phyloP scores from a whole-genome alignment of 2,329 filamentous ascomycete species.

The Thelonectria blattea region DNA sequence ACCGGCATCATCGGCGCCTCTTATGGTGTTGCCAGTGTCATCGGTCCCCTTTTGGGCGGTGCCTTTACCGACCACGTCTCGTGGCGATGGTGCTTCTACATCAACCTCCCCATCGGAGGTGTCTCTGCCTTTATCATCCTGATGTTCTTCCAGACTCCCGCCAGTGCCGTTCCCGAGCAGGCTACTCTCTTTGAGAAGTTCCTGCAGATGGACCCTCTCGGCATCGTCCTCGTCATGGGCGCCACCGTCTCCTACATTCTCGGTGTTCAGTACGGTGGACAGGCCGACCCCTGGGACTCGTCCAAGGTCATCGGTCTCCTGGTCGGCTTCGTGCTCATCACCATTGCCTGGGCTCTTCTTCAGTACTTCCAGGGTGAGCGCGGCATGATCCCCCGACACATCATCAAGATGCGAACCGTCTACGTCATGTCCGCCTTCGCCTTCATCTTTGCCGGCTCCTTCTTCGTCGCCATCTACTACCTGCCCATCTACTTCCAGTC shows the following conservation, averaged over 20 bases:
- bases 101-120: constrained; percentile 47
- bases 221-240: constrained; percentile 52
- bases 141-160: constrained; percentile 51
- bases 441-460: constrained; percentile 52
- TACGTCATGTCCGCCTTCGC: constrained; percentile 45
- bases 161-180: constrained; percentile 44
- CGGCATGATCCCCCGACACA: constrained; percentile 49
- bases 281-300: constrained; percentile 50
- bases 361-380: constrained; percentile 54
- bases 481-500: constrained; percentile 55
- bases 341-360: constrained; percentile 43
- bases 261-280: constrained; percentile 56
- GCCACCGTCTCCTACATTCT: constrained; percentile 52
- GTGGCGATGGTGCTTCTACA: constrained; percentile 51
- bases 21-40: constrained; percentile 45
- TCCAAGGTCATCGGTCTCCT: constrained; percentile 51
- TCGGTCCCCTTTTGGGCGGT: constrained; percentile 47
- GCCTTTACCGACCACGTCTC: constrained; percentile 46
- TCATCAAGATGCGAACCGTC: constrained; percentile 49
- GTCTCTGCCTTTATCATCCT: constrained; percentile 45
- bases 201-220: constrained; percentile 55
- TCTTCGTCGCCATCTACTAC: constrained; percentile 54
- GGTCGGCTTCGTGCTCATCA: constrained; percentile 46
- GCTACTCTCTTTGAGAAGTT: constrained; percentile 51
- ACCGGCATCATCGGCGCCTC: constrained; percentile 48